Conservation (phyloP, 2,329 filamentous ascomycete genomes). For the Epichloe sylvatica region DNA sequence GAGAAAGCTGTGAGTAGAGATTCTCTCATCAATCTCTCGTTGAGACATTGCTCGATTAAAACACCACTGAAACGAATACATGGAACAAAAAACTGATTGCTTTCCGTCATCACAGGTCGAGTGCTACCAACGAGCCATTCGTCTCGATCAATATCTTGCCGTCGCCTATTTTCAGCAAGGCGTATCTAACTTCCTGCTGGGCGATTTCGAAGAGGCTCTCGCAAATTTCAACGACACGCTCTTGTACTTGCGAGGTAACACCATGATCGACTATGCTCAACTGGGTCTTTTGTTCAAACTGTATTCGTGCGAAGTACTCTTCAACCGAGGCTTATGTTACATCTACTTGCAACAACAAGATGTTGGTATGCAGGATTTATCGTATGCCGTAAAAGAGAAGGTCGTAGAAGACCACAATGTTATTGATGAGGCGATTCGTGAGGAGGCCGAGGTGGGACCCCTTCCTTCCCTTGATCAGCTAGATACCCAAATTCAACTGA, state of each 20-base stretch:
- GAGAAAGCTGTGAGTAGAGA: slow-evolving; percentile 66
- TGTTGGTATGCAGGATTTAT: slow-evolving; percentile 77
- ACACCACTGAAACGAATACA: not conserved
- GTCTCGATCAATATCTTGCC: slow-evolving; percentile 85
- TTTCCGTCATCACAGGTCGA: slow-evolving; percentile 50
- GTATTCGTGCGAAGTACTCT: slow-evolving; percentile 93
- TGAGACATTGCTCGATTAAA: not conserved
- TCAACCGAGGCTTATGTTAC: slow-evolving; percentile 94
- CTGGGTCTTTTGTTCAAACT: slow-evolving; percentile 89
- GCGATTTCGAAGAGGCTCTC: slow-evolving; percentile 92
- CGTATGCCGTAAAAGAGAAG: slow-evolving; percentile 88
- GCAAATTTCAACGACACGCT: slow-evolving; percentile 98
- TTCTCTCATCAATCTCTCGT: not conserved
- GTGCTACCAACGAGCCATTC: slow-evolving; percentile 83
- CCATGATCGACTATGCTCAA: slow-evolving; percentile 95
- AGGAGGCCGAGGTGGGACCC: slow-evolving; percentile 67
- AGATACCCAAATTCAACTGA: not conserved
- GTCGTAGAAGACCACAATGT: slow-evolving; percentile 93
- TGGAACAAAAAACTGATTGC: not conserved
- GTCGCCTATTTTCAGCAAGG: slow-evolving; percentile 98
- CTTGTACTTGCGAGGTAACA: slow-evolving; percentile 86
- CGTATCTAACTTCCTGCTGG: slow-evolving; percentile 92
- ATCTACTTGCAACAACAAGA: slow-evolving; percentile 91
- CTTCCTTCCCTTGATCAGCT: not conserved
- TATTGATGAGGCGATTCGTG: slow-evolving; percentile 90